Evolutionary conservation across 805 yeast genomes (phyloP).

Genomic region (Pichia thaimueangensis): DNA sequence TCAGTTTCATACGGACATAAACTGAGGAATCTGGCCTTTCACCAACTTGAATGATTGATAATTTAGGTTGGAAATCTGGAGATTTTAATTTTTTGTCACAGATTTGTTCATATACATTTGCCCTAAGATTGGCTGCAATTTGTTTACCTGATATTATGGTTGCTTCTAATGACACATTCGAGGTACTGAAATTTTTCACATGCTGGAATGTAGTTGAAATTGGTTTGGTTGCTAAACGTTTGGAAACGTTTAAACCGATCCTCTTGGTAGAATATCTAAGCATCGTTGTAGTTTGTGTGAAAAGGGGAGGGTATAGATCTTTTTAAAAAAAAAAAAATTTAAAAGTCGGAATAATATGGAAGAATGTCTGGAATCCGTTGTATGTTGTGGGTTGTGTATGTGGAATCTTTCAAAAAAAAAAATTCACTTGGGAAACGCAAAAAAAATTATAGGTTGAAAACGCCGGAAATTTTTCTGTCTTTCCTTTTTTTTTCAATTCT

Average conservation of each 20-base stretch:
- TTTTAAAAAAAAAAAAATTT: too few relatives aligned
- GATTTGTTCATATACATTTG: slow-evolving; percentile 39
- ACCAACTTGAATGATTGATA: slow-evolving; percentile 74
- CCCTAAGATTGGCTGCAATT: slow-evolving; percentile 39
- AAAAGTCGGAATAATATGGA: too few relatives aligned
- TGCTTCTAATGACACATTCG: slow-evolving; percentile 20
- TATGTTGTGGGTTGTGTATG: too few relatives aligned
- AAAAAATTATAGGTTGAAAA: too few relatives aligned
- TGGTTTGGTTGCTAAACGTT: not conserved
- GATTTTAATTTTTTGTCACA: slow-evolving; percentile 34
- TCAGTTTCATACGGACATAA: slow-evolving; percentile 72
- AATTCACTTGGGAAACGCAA: too few relatives aligned
- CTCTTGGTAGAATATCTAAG: slow-evolving; percentile 6
- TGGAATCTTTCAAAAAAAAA: too few relatives aligned
- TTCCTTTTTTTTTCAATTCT: too few relatives aligned
- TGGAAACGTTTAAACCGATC: not conserved
- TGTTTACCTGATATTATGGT: slow-evolving; percentile 40
- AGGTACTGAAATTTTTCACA: slow-evolving; percentile 14
- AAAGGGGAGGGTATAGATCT: too few relatives aligned
- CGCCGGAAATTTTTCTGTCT: too few relatives aligned
- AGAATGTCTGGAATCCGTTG: too few relatives aligned
- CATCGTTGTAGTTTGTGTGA: too few relatives aligned
- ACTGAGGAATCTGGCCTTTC: slow-evolving; percentile 73
- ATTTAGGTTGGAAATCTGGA: slow-evolving; percentile 55
- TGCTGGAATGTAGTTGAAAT: not conserved